Conservation (phyloP, 2,329 filamentous ascomycete genomes). For the Diaporthe sp. region DNA sequence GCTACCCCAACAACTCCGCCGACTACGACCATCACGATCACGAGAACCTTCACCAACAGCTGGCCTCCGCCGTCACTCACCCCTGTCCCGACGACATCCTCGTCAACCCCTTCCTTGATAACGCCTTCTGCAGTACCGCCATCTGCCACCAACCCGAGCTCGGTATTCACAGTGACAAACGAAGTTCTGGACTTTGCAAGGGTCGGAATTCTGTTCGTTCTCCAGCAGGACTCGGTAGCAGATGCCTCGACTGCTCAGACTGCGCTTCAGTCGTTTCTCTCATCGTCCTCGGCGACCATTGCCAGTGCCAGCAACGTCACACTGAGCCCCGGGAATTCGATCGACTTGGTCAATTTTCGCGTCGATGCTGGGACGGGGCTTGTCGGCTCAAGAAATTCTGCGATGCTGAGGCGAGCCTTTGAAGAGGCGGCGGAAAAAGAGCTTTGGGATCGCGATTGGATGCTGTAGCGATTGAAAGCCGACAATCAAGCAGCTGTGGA, state of each 20-base stretch:
- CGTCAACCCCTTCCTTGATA: constrained; percentile 34
- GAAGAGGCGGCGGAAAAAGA: not conserved
- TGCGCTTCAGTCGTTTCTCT: constrained; percentile 66
- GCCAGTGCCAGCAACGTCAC: constrained; percentile 50
- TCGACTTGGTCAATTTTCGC: constrained; percentile 61
- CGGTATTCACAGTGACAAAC: constrained; percentile 62
- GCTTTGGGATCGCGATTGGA: constrained; percentile 12
- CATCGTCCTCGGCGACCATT: constrained; percentile 45
- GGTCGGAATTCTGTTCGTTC: constrained; percentile 69
- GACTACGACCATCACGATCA: constrained; percentile 40
- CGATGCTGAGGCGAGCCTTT: constrained; percentile 26
- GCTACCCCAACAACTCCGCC: constrained; percentile 33
- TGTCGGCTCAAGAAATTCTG: constrained; percentile 35
- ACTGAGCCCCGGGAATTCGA: constrained; percentile 51
- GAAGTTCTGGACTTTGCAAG: constrained; percentile 72
- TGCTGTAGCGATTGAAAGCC: not conserved
- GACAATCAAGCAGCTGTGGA: not conserved
- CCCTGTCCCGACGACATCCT: constrained; percentile 41
- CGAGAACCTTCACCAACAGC: constrained; percentile 42
- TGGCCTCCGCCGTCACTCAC: constrained; percentile 36
- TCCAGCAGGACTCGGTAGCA: constrained; percentile 64
- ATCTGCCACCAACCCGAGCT: constrained; percentile 41
- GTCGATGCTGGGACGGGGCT: constrained; percentile 51
- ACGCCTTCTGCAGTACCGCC: constrained; percentile 37
- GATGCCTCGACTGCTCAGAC: constrained; percentile 65